Conservation (phyloP, 169 alveolate species). For the Cytauxzoon felis region DNA sequence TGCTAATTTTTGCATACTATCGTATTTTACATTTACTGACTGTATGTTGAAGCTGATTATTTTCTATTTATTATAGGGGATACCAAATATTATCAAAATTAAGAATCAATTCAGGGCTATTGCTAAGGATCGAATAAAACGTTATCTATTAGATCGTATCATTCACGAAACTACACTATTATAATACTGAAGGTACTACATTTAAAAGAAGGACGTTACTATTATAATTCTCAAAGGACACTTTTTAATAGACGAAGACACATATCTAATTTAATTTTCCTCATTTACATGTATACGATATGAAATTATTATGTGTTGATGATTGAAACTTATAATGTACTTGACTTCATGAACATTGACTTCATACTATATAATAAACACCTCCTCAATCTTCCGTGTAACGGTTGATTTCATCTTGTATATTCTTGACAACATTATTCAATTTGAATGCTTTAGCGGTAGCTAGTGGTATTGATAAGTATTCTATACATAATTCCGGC, state of each 20-base stretch:
- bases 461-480: not conserved
- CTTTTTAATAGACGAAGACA: too few species aligned
- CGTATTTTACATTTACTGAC: conserved; percentile 22
- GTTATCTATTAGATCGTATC: conserved; percentile 17
- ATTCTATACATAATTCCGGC: not conserved
- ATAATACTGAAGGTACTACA: too few species aligned
- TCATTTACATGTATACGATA: too few species aligned
- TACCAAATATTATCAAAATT: conserved; percentile 25
- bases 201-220: too few species aligned
- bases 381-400: too few species aligned
- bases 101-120: conserved; percentile 31
- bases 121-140: conserved; percentile 34
- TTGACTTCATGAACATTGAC: too few species aligned
- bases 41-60: conserved; percentile 6
- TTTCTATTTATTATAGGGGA: conserved; percentile 1
- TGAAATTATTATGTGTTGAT: too few species aligned
- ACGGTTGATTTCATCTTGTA: not conserved
- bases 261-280: too few species aligned
- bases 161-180: too few species aligned
- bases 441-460: conserved; percentile 13
- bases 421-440: not conserved
- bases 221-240: too few species aligned
- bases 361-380: too few species aligned
- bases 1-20: conserved; percentile 40
- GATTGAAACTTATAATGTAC: too few species aligned